Evolutionary conservation across 2,329 filamentous ascomycete species (phyloP).

Genomic region (Madurella mycetomatis): DNA sequence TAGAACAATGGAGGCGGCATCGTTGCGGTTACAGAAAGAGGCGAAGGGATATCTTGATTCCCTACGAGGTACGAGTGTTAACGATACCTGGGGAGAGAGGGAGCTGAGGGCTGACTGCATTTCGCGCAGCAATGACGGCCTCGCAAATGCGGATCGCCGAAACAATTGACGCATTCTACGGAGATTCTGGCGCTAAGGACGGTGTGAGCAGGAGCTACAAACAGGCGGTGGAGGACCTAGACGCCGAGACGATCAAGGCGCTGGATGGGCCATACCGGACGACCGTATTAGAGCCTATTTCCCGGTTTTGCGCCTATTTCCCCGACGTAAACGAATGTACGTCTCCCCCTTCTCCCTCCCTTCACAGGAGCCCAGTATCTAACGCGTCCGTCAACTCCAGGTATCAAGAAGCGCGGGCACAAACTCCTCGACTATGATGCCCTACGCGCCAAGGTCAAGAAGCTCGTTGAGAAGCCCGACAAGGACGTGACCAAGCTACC

Average conservation of each 20-base stretch:
- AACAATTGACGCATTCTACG: conserved; percentile 98
- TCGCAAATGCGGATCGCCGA: conserved; percentile 99
- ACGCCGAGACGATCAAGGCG: conserved; percentile 97
- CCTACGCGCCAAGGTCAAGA: conserved; percentile 93
- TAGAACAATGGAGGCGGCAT: conserved; percentile 94
- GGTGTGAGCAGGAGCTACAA: conserved; percentile 97
- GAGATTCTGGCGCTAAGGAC: conserved; percentile 88
- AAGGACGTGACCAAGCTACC: conserved; percentile 97
- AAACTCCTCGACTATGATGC: conserved; percentile 98
- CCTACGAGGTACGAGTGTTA: conserved; percentile 61
- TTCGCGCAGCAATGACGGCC: conserved; percentile 82
- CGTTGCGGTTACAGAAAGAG: conserved; percentile 89
- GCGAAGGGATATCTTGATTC: conserved; percentile 97
- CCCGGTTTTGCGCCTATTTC: conserved; percentile 95
- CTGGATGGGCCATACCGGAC: conserved; percentile 91
- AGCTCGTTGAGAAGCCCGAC: conserved; percentile 95
- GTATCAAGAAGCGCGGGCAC: conserved; percentile 97
- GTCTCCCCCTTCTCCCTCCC: conserved; percentile 28
- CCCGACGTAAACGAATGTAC: conserved; percentile 96
- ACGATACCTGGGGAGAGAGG: not conserved
- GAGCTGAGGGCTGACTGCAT: conserved; percentile 4
- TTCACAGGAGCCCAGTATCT: not conserved
- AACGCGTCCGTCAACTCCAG: conserved; percentile 35
- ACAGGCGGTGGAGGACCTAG: conserved; percentile 94
- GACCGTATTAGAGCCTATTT: conserved; percentile 93